Evolutionary conservation across 106 monocot species (phyloP), one percentile per base, ranked within the genome.

Genomic region (Allium fistulosum): DNA sequence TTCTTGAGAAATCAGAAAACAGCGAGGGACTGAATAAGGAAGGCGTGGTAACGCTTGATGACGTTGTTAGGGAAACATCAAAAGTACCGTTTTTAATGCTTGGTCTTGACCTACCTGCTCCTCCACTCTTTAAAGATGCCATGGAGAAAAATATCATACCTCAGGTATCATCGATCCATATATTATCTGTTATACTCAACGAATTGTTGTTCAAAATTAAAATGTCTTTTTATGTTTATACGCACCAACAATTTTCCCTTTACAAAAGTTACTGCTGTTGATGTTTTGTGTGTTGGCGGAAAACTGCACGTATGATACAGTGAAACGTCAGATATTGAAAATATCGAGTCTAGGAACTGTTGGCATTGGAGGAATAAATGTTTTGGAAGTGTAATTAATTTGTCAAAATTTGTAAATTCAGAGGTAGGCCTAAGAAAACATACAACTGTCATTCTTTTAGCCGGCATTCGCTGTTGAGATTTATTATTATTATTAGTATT

Each of bases 121-220:
- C 99, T 17, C 99, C 92, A 26, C 89, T 99, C 76, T 99, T 99
- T 71, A 92, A 99, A 70, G 97, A 99, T 74, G 86, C 92, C 45
- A 87, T 99, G 92, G 97, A 92, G 69, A 99, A 99, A 72, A 99
- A 99, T 76, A 99, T 99, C 47, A 99, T 99, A 75, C 99, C 99
- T 51, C 99, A 99, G 83, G 99, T 93, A 62, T 50, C 63, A 63
- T 11, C 46, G 26, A 28, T 37, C 11, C 46, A 13, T 11, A 10
- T 17, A 46, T 47, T 63, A 47, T 63, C 15, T 62, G 9, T 3
- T 18, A 27, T 63, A 48, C 48, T 4, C 48, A 9, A 48, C 10
- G 37, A n/a, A 47, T 16, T 12, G 11, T 15, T 26, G 10, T 61
- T 26, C 8, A 11, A 14, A 28, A 28, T 26, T 45, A 37, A 37